Conservation (phyloP, 768 basidiomycete species). For the Phylloporus sp. region DNA sequence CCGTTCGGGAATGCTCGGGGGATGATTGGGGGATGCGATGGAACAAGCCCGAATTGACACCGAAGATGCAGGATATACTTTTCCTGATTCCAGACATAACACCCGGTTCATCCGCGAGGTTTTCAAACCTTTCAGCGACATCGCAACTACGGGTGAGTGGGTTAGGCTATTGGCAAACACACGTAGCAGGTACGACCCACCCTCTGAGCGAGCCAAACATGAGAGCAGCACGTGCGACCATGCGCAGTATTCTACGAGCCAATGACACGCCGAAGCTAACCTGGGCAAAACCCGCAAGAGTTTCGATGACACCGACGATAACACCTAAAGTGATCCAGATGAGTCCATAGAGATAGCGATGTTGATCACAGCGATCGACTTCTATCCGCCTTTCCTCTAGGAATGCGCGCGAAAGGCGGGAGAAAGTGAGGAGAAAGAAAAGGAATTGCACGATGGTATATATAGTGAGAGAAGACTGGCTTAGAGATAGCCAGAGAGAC, state of each 20-base stretch:
- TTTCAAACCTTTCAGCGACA: slow-evolving; percentile 47
- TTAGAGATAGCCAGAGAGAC: slow-evolving; percentile 54
- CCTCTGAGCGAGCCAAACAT: slow-evolving; percentile 66
- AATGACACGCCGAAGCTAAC: slow-evolving; percentile 51
- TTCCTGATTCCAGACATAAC: slow-evolving; percentile 17
- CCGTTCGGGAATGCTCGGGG: slow-evolving; percentile 10
- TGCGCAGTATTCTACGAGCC: slow-evolving; percentile 54
- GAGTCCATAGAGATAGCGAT: slow-evolving; percentile 52
- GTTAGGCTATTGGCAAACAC: neutral
- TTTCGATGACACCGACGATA: slow-evolving; percentile 63
- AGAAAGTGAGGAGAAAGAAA: slow-evolving; percentile 56
- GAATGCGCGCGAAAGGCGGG: slow-evolving; percentile 50
- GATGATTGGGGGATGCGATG: slow-evolving; percentile 47
- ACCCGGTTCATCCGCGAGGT: slow-evolving; percentile 39
- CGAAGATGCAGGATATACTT: slow-evolving; percentile 41
- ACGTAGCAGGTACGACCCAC: slow-evolving; percentile 37
- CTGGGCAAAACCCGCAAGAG: slow-evolving; percentile 56
- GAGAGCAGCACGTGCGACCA: slow-evolving; percentile 50
- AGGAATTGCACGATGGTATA: slow-evolving; percentile 55
- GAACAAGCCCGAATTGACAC: slow-evolving; percentile 59
- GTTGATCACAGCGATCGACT: slow-evolving; percentile 40
- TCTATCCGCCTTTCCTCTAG: slow-evolving; percentile 53
- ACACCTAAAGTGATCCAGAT: slow-evolving; percentile 63
- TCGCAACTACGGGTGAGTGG: slow-evolving; percentile 42
- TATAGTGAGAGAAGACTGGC: slow-evolving; percentile 55